phyloP scores from a whole-genome alignment of 2,329 filamentous ascomycete genomes.

The Stachybotrys chartarum region DNA sequence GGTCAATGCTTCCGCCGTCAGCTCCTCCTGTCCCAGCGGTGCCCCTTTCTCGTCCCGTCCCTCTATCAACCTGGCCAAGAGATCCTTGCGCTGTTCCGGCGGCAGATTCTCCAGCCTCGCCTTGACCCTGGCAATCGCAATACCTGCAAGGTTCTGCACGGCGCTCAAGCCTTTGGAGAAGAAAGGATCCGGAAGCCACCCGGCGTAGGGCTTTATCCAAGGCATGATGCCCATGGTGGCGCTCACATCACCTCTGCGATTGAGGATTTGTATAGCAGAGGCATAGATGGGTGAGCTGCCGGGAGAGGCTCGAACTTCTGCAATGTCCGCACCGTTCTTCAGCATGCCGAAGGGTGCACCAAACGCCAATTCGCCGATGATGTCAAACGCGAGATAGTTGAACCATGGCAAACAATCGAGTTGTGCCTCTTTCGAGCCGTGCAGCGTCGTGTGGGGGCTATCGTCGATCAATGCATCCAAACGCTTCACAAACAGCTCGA shows the following conservation, averaged over 20 bases:
- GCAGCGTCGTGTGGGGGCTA: constrained; percentile 37
- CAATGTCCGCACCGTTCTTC: constrained; percentile 64
- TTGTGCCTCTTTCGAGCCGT: constrained; percentile 53
- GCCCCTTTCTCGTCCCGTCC: constrained; percentile 74
- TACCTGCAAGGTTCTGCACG: constrained; percentile 76
- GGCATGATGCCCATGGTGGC: constrained; percentile 72
- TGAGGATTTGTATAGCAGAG: constrained; percentile 79
- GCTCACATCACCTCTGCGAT: constrained; percentile 80
- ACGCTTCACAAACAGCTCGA: constrained; percentile 64
- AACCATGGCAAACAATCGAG: constrained; percentile 74
- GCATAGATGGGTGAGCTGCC: constrained; percentile 59
- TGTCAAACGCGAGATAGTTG: constrained; percentile 46
- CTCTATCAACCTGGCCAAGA: constrained; percentile 79
- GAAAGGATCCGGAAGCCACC: constrained; percentile 75
- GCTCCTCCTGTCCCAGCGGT: constrained; percentile 67
- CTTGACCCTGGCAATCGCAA: constrained; percentile 77
- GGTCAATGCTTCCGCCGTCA: constrained; percentile 83
- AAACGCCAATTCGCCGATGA: constrained; percentile 43
- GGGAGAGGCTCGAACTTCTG: constrained; percentile 60
- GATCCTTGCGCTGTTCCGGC: constrained; percentile 62
- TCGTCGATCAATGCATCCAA: constrained; percentile 57
- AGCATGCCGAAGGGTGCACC: constrained; percentile 60
- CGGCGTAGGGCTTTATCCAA: constrained; percentile 68
- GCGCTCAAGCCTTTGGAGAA: constrained; percentile 68
- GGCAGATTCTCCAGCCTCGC: constrained; percentile 64